Evolutionary conservation across 2,329 filamentous ascomycete genomes (phyloP).

Genomic region (Arthrobotrys pseudoclavata): DNA sequence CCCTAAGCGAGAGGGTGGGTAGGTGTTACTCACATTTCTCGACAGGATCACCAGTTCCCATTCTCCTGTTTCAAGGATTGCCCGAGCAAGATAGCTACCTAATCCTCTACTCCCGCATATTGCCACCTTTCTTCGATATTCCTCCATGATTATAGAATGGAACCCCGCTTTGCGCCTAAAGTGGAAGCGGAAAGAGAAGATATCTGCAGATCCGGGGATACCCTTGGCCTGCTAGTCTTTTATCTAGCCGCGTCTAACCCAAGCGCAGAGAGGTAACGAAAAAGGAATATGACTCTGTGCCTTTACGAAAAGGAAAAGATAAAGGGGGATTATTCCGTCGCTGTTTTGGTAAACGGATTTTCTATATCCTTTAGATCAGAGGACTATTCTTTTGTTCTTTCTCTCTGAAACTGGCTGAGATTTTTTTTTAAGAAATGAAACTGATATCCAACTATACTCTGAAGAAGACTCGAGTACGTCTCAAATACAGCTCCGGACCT

Average conservation of each 20-base stretch:
- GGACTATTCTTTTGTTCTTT: constrained; percentile 43
- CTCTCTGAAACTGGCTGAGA: constrained; percentile 41
- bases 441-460: constrained; percentile 35
- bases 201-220: constrained; percentile 36
- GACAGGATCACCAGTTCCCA: constrained; percentile 62
- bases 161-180: constrained; percentile 24
- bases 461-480: constrained; percentile 25
- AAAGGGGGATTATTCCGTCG: constrained; percentile 25
- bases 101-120: constrained; percentile 62
- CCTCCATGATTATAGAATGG: constrained; percentile 38
- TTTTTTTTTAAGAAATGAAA: constrained; percentile 45
- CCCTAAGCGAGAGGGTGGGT: constrained; percentile 47
- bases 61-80: constrained; percentile 52
- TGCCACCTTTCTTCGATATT: constrained; percentile 59
- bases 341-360: constrained; percentile 40
- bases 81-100: constrained; percentile 61
- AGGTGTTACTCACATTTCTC: constrained; percentile 60
- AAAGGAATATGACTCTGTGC: constrained; percentile 45
- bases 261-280: constrained; percentile 35
- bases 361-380: constrained; percentile 21
- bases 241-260: constrained; percentile 33
- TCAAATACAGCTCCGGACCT: constrained; percentile 55
- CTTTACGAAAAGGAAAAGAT: constrained; percentile 40
- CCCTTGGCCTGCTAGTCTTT: constrained; percentile 6
- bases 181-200: constrained; percentile 24